These are phyloP conservation scores for Pichia sp. DNA, from an alignment of 1,139 yeast genomes.

Conservation along the genomic window DNA sequence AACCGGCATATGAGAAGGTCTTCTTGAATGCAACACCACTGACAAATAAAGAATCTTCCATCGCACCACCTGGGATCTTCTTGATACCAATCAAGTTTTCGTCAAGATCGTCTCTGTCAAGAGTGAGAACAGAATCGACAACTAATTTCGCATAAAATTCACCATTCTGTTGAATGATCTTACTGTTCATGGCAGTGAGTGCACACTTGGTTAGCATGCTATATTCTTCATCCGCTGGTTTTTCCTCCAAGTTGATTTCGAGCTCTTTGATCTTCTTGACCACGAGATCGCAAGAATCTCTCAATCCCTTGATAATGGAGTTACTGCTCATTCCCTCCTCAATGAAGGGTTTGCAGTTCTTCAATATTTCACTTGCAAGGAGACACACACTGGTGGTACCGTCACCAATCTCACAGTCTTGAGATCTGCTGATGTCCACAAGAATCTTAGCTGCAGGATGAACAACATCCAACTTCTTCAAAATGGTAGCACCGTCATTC, in stretches of 20 bases:
- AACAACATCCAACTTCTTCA: slow-evolving; percentile 86
- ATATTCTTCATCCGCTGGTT: slow-evolving; percentile 29
- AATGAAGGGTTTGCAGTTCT: slow-evolving; percentile 81
- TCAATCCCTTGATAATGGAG: slow-evolving; percentile 78
- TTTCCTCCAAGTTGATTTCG: slow-evolving; percentile 58
- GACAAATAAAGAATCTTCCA: slow-evolving; percentile 85
- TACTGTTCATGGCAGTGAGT: slow-evolving; percentile 94
- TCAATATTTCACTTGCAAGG: slow-evolving; percentile 88
- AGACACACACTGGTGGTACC: slow-evolving; percentile 97
- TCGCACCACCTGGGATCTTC: slow-evolving; percentile 93
- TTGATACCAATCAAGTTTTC: slow-evolving; percentile 91
- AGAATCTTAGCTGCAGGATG: slow-evolving; percentile 97
- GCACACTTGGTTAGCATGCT: slow-evolving; percentile 85
- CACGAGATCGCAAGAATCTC: slow-evolving; percentile 76
- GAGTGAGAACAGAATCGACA: slow-evolving; percentile 85
- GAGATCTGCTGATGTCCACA: slow-evolving; percentile 93
- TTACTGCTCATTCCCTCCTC: slow-evolving; percentile 96
- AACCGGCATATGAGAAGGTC: slow-evolving; percentile 95
- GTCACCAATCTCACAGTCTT: slow-evolving; percentile 99
- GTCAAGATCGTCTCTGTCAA: slow-evolving; percentile 80
- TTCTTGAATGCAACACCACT: slow-evolving; percentile 97
- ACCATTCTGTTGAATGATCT: slow-evolving; percentile 80
- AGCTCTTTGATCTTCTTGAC: slow-evolving; percentile 65
- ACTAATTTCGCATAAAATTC: slow-evolving; percentile 92
- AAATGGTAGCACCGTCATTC: slow-evolving; percentile 96